Evolutionary conservation across 805 yeast species (phyloP).

Genomic region (Wickerhamiella musiphila): DNA sequence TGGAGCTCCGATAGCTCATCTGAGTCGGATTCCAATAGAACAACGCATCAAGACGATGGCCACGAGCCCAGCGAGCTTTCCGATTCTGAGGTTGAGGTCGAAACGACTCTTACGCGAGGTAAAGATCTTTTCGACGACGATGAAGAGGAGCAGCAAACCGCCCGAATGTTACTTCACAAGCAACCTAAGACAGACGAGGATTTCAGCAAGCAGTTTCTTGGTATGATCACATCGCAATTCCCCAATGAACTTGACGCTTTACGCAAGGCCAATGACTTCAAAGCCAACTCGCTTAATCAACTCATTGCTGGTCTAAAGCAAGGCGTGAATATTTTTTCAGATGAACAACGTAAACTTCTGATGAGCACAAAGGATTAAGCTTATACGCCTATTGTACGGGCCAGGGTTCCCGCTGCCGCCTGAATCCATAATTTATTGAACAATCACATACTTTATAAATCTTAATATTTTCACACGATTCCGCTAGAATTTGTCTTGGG

Average conservation of each 20-base stretch:
- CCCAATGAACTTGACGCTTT: constrained; percentile 27
- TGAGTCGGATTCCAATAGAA: too few relatives aligned
- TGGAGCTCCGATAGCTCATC: too few relatives aligned
- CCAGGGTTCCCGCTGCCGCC: too few relatives aligned
- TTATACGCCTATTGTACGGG: too few relatives aligned
- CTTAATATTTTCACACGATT: too few relatives aligned
- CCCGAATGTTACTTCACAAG: constrained; percentile 13
- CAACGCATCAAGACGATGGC: neutral
- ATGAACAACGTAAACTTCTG: constrained; percentile 16
- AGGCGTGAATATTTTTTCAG: constrained; percentile 23
- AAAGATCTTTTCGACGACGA: too few relatives aligned
- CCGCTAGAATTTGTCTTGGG: too few relatives aligned
- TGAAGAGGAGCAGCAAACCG: constrained; percentile 4
- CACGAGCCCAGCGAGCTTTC: constrained; percentile 7
- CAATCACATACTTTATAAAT: too few relatives aligned
- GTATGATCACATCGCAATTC: constrained; percentile 29
- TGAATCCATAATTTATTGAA: too few relatives aligned
- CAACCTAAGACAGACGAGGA: constrained; percentile 8
- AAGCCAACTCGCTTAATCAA: constrained; percentile 18
- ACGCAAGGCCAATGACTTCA: constrained; percentile 29
- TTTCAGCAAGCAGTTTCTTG: constrained; percentile 26
- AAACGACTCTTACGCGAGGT: too few relatives aligned
- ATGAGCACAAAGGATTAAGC: too few relatives aligned
- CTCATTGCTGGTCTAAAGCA: constrained; percentile 23
- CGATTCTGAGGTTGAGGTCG: neutral